A percentile compares a stretch with the other conserved stretches of the same genome.
phyloP scores from a whole-genome alignment of 768 basidiomycete species.

The Trametes gibbosa region DNA sequence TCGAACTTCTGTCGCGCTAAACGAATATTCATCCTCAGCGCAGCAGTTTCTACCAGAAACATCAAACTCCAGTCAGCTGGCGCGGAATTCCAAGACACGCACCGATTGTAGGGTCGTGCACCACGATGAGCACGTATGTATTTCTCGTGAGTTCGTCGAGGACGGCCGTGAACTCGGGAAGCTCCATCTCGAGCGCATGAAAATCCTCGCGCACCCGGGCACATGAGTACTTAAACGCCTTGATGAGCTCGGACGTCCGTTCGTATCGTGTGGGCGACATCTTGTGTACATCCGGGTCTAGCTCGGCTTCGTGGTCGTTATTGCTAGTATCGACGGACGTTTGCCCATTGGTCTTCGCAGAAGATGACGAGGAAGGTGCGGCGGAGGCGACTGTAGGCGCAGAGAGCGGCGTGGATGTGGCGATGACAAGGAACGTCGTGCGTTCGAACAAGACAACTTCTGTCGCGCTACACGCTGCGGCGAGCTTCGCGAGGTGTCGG shows the following conservation, averaged over 20 bases:
- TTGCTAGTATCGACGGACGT: constrained; percentile 6
- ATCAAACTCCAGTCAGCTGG: background rate
- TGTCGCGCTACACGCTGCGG: constrained; percentile 82
- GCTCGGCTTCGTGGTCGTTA: constrained; percentile 14
- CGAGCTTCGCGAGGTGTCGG: constrained; percentile 82
- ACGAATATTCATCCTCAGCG: constrained; percentile 83
- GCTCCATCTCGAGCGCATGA: constrained; percentile 81
- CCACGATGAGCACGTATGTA: constrained; percentile 88
- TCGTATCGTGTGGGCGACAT: constrained; percentile 76
- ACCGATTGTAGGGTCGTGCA: constrained; percentile 89
- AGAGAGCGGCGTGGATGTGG: constrained; percentile 61
- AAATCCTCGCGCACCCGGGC: constrained; percentile 84
- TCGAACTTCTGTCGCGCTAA: constrained; percentile 87
- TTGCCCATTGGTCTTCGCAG: constrained; percentile 28
- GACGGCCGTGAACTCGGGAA: constrained; percentile 82
- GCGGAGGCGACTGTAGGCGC: constrained; percentile 15
- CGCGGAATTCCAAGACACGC: constrained; percentile 19
- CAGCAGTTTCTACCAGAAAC: constrained; percentile 70
- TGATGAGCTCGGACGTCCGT: constrained; percentile 89
- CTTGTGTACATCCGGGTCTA: constrained; percentile 38
- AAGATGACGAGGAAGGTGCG: constrained; percentile 23
- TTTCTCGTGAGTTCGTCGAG: constrained; percentile 92
- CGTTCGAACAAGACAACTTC: constrained; percentile 97
- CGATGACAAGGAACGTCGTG: constrained; percentile 97
- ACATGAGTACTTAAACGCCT: constrained; percentile 92